Evolutionary conservation across 192 early-diverging fungal species (phyloP), one percentile per base, ranked within the genome.

Genomic region (Podila minutissima): DNA sequence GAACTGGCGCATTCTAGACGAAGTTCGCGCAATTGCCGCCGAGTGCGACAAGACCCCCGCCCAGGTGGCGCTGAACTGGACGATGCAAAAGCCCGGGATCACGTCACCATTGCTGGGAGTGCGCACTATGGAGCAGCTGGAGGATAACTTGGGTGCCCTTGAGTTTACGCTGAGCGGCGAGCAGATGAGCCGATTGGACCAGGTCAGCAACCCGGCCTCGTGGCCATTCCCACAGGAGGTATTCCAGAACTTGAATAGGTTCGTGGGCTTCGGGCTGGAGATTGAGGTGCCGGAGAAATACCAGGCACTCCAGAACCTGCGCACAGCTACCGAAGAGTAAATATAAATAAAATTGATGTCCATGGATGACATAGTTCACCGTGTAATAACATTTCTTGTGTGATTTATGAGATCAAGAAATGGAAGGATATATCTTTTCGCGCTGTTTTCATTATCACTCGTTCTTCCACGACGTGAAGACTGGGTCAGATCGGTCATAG

Each of bases 1-100:
- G 66, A 82, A 78, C 61, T 86, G 84, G 84, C 63, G 62, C 24
- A 84, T 89, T 51, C 60, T 88, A 26, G 84, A 84, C 11, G 82
- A 79, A 49, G 75, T 87, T 53, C 61, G 63, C n/a, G 61, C 71
- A 19, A 72, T 90, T 72, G 84, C 86, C 1, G 53, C 68, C 28
- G 86, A 88, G 31, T 70, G 67, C 12, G 83, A 78, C 1, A 70
- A 62, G n/a, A 82, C 85, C 0, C 75, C 81, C 9, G 83, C 83
- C 0, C 85, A 86, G 33, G 86, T 90, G n/a, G 88, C 89, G 9
- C 38, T 73, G 17, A 86, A 86, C 50, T 86, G 84, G 84, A 79
- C 50, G 9, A n/a, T 81, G n/a, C 84, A 86, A 70, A 81, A 76
- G 24, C 82, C 84, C 2, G 84, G 84, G 19, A 74, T 86, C 29